Evolutionary conservation across 805 yeast species (phyloP).

Genomic region (Blastobotrys chiropterorum): DNA sequence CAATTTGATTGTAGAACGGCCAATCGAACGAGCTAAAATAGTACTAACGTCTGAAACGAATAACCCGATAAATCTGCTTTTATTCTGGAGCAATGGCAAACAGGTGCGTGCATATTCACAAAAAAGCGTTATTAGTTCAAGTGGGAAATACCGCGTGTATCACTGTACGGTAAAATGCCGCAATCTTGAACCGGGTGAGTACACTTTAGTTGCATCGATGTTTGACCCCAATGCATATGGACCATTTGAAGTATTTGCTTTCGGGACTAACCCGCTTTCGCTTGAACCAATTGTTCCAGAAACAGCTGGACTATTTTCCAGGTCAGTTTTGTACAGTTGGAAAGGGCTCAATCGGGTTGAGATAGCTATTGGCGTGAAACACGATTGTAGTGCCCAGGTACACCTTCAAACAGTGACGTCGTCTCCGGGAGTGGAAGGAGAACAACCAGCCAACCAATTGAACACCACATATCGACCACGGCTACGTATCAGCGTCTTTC

Average conservation of each 20-base stretch:
- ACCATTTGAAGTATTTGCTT: constrained; percentile 32
- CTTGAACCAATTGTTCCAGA: constrained; percentile 8
- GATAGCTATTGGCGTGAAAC: constrained; percentile 3
- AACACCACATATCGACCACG: constrained; percentile 15
- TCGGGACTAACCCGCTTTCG: constrained; percentile 8
- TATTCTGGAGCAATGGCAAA: constrained; percentile 36
- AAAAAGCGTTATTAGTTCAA: constrained; percentile 28
- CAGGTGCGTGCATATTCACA: constrained; percentile 26
- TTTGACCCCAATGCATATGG: constrained; percentile 32
- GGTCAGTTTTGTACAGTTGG: constrained; percentile 12
- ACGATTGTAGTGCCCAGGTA: not conserved
- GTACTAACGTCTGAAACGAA: constrained; percentile 24
- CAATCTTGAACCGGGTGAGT: constrained; percentile 29
- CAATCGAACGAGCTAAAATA: constrained; percentile 10
- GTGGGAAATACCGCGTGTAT: constrained; percentile 33
- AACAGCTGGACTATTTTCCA: constrained; percentile 10
- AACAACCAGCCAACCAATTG: not conserved
- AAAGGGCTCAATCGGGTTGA: constrained; percentile 12
- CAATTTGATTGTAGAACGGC: not conserved
- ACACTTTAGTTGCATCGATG: constrained; percentile 44
- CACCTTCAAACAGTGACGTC: not conserved
- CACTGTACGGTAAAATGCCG: constrained; percentile 1
- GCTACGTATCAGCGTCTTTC: constrained; percentile 13
- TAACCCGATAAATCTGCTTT: constrained; percentile 37
- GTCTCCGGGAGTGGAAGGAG: not conserved